These are phyloP conservation scores for Hypoxylon sp. DNA, from an alignment of 2,329 filamentous ascomycete genomes.

Conservation along the genomic window DNA sequence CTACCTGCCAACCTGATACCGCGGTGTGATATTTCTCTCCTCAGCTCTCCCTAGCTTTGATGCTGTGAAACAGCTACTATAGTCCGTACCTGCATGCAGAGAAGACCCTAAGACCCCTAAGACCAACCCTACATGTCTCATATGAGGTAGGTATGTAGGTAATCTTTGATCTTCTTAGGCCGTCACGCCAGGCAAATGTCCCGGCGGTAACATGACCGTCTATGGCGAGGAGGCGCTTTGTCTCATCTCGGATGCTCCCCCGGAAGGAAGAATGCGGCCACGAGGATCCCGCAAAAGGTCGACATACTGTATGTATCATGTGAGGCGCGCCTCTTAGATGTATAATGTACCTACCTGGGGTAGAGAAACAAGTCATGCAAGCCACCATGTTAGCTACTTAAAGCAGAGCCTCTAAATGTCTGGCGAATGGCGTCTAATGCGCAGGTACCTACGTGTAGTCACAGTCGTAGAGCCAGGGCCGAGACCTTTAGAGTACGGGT, in stretches of 20 bases:
- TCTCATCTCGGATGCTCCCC: not conserved
- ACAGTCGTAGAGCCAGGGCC: not conserved
- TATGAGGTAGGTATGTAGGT: not conserved
- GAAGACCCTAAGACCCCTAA: conserved; percentile 6
- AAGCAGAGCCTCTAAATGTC: not conserved
- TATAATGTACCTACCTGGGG: no score
- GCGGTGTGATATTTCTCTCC: not conserved
- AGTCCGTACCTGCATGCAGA: conserved; percentile 3
- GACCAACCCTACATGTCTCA: conserved; percentile 1
- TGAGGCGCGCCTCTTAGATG: not conserved
- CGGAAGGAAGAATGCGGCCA: conserved; percentile 7
- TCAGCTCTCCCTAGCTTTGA: not conserved
- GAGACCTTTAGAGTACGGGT: not conserved
- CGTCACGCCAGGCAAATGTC: not conserved
- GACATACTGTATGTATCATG: not conserved
- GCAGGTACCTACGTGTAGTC: no score
- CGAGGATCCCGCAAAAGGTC: not conserved
- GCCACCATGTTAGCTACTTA: not conserved
- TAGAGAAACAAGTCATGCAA: no score
- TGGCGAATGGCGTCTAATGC: not conserved
- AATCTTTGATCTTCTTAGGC: not conserved
- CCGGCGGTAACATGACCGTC: not conserved
- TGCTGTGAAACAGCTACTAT: not conserved
- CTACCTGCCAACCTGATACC: no score
- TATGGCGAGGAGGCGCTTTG: not conserved